Evolutionary conservation across 192 early-diverging fungal species (phyloP).

Genomic region (Helicostylum pulchrum): DNA sequence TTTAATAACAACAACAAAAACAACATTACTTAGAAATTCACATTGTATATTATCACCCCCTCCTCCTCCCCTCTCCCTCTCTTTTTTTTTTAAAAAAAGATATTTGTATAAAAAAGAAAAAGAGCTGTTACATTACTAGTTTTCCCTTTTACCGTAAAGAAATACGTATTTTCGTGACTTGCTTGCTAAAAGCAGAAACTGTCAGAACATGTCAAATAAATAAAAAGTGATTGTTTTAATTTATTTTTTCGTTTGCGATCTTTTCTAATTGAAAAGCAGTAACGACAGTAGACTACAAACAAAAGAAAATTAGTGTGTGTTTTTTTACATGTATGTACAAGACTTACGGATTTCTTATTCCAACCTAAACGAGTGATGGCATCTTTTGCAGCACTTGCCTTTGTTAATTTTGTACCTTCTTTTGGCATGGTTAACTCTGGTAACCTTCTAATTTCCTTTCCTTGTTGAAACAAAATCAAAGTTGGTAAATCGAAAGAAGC

Average conservation of each 20-base stretch:
- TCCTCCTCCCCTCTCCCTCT: no score
- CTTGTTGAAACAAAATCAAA: conserved; percentile 49
- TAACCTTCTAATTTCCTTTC: conserved; percentile 41
- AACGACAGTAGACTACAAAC: conserved; percentile 21
- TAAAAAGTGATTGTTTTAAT: no score
- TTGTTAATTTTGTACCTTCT: conserved; percentile 26
- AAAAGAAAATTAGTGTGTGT: neutral
- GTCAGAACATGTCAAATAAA: no score
- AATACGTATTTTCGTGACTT: no score
- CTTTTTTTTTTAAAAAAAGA: neutral
- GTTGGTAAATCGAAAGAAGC: conserved; percentile 54
- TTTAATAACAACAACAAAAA: neutral
- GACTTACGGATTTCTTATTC: conserved; percentile 34
- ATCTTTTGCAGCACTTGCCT: conserved; percentile 31
- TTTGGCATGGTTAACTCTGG: conserved; percentile 39
- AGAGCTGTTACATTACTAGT: no score
- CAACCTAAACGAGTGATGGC: conserved; percentile 36
- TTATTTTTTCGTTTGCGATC: conserved; percentile 9
- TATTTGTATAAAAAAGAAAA: neutral
- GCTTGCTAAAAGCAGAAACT: no score
- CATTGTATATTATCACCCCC: no score
- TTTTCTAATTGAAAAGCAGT: conserved; percentile 23
- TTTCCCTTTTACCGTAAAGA: no score
- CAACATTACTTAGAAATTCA: neutral
- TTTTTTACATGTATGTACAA: neutral